Evolutionary conservation across 805 yeast genomes (phyloP), one percentile per base, ranked within the genome.

Genomic region (Kregervanrija fluxuum): DNA sequence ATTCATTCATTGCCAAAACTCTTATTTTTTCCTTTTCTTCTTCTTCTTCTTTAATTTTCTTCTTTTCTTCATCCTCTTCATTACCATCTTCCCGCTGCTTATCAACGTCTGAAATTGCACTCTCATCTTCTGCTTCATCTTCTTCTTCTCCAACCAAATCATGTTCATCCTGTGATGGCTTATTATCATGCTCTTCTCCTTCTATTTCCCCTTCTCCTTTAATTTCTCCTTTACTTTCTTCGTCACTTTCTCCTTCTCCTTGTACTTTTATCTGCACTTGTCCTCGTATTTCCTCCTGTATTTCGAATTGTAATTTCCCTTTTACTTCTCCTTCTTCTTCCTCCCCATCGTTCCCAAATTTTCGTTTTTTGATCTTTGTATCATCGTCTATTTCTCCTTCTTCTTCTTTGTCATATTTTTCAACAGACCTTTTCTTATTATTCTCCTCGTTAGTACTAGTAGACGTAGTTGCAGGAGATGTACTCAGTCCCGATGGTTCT

Each of bases 1-100:
- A 75, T 42, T 78, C 83, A 41, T 76, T 74, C 42, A 91, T 69
- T 2, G 95, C 95, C 22, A 73, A 71, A 45, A 74, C 70, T 11
- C 93, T 68, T 14, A 62, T 62, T 46, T 60, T 64, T 47, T 75
- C 75, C 45, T 60, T 64, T 16, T 53, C 54, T 33, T 58, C 62
- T 28, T 55, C 55, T 35, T 52, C 55, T 35, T 46, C 47, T 48
- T 48, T 55, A 57, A 36, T 51, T 55, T 17, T 54, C 63, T 8
- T 45, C 59, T 41, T 22, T 37, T 45, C 46, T 16, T 48, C 54
- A 8, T 50, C 64, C 28, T 57, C 61, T 35, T 53, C 45, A 28
- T 50, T 60, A 8, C 53, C 61, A 22, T 48, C 55, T 14, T 52
- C 59, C 5, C 50, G 60, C 6, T 47, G 54, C n/a, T 50, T 56